These are phyloP conservation scores for Chlorella sp. DNA, from an alignment of 139 green algal species.

Conservation along the genomic window DNA sequence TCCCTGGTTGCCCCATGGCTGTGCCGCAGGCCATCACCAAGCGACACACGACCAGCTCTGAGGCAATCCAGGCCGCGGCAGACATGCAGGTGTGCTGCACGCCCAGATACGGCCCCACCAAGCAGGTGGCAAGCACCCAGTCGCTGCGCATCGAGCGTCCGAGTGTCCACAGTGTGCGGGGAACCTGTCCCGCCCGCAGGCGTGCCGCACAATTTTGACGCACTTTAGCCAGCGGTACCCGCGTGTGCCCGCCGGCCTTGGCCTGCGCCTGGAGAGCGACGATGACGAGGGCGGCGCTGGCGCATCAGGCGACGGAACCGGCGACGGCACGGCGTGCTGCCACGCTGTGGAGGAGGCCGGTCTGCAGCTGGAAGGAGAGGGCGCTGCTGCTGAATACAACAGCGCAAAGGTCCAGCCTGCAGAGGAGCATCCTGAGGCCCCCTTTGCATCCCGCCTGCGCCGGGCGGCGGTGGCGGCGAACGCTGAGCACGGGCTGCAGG, in stretches of 20 bases:
- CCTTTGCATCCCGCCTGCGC: too few species aligned
- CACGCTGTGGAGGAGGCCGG: not conserved
- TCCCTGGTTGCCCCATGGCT: not conserved
- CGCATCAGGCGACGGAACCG: not conserved
- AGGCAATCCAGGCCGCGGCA: constrained; percentile 53
- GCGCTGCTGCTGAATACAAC: not conserved
- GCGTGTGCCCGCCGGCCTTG: constrained; percentile 58
- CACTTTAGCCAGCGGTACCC: constrained; percentile 98
- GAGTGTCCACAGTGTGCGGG: too few species aligned
- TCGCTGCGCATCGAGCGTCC: too few species aligned
- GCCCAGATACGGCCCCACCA: not conserved
- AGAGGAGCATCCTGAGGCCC: not conserved
- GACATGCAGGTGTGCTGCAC: constrained; percentile 32
- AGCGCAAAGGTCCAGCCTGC: not conserved
- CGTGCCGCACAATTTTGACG: constrained; percentile 85
- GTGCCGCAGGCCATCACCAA: constrained; percentile 45
- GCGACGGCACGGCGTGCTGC: not conserved
- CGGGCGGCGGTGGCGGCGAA: too few species aligned
- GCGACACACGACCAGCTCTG: constrained; percentile 67
- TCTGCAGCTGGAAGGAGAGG: not conserved
- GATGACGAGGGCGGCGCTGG: not conserved
- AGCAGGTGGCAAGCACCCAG: too few species aligned
- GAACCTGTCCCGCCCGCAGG: too few species aligned
- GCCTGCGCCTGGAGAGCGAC: not conserved
- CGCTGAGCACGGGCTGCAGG: too few species aligned